Evolutionary conservation across 2,329 filamentous ascomycete genomes (phyloP).

Genomic region (Zymoseptoria ardabiliae): DNA sequence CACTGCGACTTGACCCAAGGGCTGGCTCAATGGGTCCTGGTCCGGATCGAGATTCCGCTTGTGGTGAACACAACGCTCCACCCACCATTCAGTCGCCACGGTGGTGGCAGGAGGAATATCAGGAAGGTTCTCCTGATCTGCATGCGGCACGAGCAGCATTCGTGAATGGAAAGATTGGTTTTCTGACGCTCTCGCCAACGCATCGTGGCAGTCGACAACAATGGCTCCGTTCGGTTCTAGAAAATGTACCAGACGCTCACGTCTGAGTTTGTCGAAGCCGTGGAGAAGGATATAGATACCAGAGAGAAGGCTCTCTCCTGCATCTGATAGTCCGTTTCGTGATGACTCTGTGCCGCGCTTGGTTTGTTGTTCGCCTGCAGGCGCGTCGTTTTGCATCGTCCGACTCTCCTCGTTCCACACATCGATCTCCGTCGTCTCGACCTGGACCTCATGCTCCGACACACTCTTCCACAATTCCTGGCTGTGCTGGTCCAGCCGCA

Average conservation of each 20-base stretch:
- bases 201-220: slow-evolving; percentile 18
- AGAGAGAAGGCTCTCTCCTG: slow-evolving; percentile 22
- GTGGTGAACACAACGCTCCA: slow-evolving; percentile 78
- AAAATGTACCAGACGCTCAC: slow-evolving; percentile 14
- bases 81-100: slow-evolving; percentile 80
- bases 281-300: slow-evolving; percentile 23
- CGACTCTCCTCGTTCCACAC: slow-evolving; percentile 21
- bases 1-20: slow-evolving; percentile 50
- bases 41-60: slow-evolving; percentile 64
- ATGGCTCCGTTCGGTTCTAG: slow-evolving; percentile 26
- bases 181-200: slow-evolving; percentile 16
- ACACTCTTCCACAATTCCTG: slow-evolving; percentile 90
- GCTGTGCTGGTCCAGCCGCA: slow-evolving; percentile 71
- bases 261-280: slow-evolving; percentile 21
- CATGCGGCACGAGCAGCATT: slow-evolving; percentile 30
- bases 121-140: slow-evolving; percentile 16
- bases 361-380: not conserved
- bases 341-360: not conserved
- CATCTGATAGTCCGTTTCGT: not conserved
- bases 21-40: slow-evolving; percentile 65
- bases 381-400: slow-evolving; percentile 2
- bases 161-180: slow-evolving; percentile 11
- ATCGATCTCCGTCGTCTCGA: slow-evolving; percentile 17
- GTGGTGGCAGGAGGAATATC: slow-evolving; percentile 27
- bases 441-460: slow-evolving; percentile 38